Conservation (phyloP, 2,329 filamentous ascomycete species). For the Fusarium metavorans region DNA sequence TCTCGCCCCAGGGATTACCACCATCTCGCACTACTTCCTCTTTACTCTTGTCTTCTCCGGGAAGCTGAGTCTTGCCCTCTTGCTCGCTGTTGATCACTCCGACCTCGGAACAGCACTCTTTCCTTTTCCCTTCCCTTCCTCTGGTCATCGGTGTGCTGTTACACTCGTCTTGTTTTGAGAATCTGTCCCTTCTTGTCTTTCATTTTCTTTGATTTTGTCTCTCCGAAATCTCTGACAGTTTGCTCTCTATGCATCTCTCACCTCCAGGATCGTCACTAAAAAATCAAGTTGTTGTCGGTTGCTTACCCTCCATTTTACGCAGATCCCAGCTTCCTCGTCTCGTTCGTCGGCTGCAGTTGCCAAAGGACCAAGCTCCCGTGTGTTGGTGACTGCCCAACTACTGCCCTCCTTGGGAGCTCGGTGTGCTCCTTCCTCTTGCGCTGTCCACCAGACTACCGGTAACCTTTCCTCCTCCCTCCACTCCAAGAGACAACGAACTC, state of each 20-base stretch:
- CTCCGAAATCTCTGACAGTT: background rate
- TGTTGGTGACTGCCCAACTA: background rate
- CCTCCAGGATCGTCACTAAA: background rate
- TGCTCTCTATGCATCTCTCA: background rate
- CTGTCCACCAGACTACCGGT: background rate
- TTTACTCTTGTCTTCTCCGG: background rate
- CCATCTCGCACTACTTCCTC: background rate
- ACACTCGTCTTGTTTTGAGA: background rate
- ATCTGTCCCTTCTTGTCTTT: background rate
- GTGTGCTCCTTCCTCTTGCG: slow-evolving; percentile 23
- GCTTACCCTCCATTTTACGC: background rate
- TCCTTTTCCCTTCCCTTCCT: background rate
- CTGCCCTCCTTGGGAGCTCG: background rate
- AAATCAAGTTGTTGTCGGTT: background rate
- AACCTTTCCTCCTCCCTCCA: background rate
- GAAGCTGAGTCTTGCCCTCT: background rate
- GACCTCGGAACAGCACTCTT: background rate
- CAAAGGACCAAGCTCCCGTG: background rate
- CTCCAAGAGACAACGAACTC: background rate
- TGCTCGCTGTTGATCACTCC: background rate
- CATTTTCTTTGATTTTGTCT: background rate
- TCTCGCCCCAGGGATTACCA: background rate
- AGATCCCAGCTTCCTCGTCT: background rate
- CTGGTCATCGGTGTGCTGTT: background rate
- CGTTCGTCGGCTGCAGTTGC: background rate